Evolutionary conservation across 768 basidiomycete genomes (phyloP), one percentile per base, ranked within the genome.

Genomic region (Lactarius indigo): DNA sequence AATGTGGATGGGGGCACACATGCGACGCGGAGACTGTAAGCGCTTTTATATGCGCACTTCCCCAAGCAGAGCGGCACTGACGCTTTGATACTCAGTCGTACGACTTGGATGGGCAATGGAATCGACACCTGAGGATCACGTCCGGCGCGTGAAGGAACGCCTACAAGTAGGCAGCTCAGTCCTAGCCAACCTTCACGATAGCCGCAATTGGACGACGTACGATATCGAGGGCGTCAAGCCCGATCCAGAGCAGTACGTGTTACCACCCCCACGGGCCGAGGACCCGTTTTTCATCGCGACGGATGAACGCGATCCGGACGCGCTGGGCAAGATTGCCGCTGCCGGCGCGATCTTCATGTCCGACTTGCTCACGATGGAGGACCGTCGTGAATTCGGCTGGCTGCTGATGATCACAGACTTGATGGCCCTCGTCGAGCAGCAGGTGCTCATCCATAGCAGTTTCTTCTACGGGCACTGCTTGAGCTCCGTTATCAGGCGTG

Each of bases 21-120:
- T 81, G 79, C 79, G 79, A 26, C 77, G 79, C 28, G 79, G 79
- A 59, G 79, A 80, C 58, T 80, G 79, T 80, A 59, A 74, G 77
- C 69, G 10, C n/a, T 54, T 35, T 10, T 6, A 1, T 23, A 50
- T 23, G 4, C 47, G 12, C 23, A 50, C 30, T 15, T 26, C 17
- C 42, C 12, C 28, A 10, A 18, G 5, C 44, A 26, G 26, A 67
- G 23, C 26, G 66, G 18, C 5, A 57, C 35, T 52, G 50, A 52
- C 50, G 30, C 20, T 26, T 26, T 8, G 10, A 50, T 18, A 41
- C 41, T 41, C 63, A 74, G 78, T 77, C 28, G 71, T 78, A 41
- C 70, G 72, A 18, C 63, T 74, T 35, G 66, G 70, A 33, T 81
- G 78, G 78, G 75, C 30, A 33, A 78, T 80, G 79, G 75, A 78